A percentile compares a stretch with the other conserved stretches of the same genome.
Conservation (phyloP, 306 rosid genomes). For the Herpetospermum pedunculosum region DNA sequence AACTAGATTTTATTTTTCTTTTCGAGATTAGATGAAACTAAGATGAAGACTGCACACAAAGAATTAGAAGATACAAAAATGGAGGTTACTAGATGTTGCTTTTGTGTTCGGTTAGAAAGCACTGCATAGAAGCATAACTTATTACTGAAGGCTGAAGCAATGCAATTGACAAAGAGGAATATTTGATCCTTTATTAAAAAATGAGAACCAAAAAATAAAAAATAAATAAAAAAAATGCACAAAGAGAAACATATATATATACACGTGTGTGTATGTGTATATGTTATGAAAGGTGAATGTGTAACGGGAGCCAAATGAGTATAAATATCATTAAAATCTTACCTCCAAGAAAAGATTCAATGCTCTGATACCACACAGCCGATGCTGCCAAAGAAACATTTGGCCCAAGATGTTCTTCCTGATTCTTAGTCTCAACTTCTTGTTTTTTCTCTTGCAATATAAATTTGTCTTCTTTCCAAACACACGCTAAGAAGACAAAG, state of each 20-base stretch:
- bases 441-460: slow-evolving; percentile 39
- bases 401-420: slow-evolving; percentile 25
- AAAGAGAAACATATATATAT: neutral
- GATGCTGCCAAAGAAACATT: slow-evolving; percentile 22
- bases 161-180: neutral
- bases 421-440: slow-evolving; percentile 23
- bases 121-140: neutral
- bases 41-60: neutral
- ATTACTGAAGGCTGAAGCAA: neutral
- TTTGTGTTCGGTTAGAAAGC: neutral
- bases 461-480: slow-evolving; percentile 62
- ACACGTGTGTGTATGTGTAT: no score
- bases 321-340: slow-evolving; percentile 9
- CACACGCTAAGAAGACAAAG: slow-evolving; percentile 44
- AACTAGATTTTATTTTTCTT: neutral
- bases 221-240: neutral
- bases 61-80: neutral
- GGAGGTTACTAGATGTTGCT: neutral
- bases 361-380: slow-evolving; percentile 36
- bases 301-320: neutral
- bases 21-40: neutral
- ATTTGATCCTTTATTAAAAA: neutral
- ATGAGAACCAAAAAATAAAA: neutral
- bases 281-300: neutral
- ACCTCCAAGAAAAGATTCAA: slow-evolving; percentile 52